These are phyloP conservation scores for Rhododendron vialii DNA, from an alignment of 148 eudicot species.

Conservation along the genomic window DNA sequence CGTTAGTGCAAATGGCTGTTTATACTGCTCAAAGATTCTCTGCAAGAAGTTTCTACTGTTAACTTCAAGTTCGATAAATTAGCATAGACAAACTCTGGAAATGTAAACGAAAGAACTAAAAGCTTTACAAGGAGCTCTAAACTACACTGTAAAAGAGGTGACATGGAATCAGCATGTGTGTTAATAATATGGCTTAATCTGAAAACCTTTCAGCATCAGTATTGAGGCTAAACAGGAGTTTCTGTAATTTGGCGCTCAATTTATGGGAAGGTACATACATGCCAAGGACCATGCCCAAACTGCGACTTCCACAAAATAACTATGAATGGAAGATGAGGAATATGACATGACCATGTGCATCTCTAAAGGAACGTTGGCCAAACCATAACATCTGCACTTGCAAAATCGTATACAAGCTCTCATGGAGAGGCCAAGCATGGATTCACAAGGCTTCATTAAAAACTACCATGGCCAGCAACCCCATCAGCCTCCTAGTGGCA, in stretches of 20 bases:
- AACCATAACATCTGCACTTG: not conserved
- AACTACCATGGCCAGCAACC: not conserved
- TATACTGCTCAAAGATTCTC: conserved; percentile 39
- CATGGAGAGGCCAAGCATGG: not conserved
- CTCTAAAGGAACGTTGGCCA: not conserved
- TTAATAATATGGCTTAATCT: not conserved
- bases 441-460: not conserved
- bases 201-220: not conserved
- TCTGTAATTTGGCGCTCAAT: not conserved
- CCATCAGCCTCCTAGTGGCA: not conserved
- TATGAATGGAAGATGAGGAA: not conserved
- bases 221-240: not conserved
- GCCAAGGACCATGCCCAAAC: not conserved
- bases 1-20: conserved; percentile 39
- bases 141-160: not conserved
- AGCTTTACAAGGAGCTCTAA: not conserved
- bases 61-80: not conserved
- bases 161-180: not conserved
- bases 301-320: not conserved
- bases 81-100: not conserved
- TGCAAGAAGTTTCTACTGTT: conserved; percentile 15
- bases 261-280: not conserved
- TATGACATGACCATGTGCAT: not conserved
- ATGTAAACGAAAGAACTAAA: not conserved
- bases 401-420: not conserved